phyloP scores from a whole-genome alignment of 305 asterid genomes.

The Fraxinus albicans region DNA sequence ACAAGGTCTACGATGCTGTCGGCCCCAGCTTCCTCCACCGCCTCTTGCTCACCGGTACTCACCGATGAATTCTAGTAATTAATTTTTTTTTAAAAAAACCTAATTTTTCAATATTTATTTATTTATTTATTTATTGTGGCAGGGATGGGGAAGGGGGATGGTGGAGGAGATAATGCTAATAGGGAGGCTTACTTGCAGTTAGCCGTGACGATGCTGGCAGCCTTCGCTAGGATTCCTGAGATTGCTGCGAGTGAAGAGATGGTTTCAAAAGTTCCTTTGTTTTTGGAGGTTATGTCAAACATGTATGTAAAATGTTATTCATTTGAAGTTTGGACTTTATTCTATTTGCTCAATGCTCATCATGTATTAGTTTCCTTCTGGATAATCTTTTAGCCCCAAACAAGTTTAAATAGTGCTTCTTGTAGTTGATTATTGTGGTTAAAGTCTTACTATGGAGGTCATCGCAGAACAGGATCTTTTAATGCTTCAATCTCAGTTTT shows the following conservation, averaged over 20 bases:
- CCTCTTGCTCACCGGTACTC: slow-evolving; percentile 68
- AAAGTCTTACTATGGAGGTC: background rate
- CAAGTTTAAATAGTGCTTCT: background rate
- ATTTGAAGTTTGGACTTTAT: background rate
- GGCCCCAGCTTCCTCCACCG: slow-evolving; percentile 74
- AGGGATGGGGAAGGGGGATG: slow-evolving; percentile 56
- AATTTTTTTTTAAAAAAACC: background rate
- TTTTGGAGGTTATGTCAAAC: slow-evolving; percentile 49
- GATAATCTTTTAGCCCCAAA: background rate
- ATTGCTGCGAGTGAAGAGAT: slow-evolving; percentile 71
- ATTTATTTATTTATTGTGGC: background rate
- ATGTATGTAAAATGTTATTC: slow-evolving; percentile 43
- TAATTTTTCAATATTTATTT: background rate
- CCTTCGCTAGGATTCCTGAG: slow-evolving; percentile 68
- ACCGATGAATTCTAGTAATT: background rate
- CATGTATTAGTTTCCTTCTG: background rate
- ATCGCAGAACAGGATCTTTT: background rate
- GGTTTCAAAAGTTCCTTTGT: slow-evolving; percentile 52
- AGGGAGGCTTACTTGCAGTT: slow-evolving; percentile 70
- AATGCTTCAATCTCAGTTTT: background rate
- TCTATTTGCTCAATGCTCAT: background rate
- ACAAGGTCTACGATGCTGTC: slow-evolving; percentile 59
- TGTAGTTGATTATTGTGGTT: background rate
- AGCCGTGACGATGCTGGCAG: slow-evolving; percentile 67
- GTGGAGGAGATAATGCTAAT: slow-evolving; percentile 38